Percentiles rank a stretch among this genome's conserved stretches.
Conservation (phyloP, 371 early-diverging fungal genomes). For the Mucor indicus region DNA sequence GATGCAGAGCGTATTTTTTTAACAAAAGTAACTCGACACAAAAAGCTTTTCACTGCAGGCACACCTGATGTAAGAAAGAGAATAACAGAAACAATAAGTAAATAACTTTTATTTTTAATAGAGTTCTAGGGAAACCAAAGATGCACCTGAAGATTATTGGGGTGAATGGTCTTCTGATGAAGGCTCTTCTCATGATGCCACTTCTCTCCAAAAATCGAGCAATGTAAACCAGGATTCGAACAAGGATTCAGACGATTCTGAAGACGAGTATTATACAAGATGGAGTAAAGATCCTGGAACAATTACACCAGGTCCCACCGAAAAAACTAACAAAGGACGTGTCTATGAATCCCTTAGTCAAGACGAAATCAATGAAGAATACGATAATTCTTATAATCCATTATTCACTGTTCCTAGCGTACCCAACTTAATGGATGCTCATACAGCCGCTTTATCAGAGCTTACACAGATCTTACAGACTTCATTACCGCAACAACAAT, state of each 20-base stretch:
- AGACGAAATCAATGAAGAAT: conserved; percentile 28
- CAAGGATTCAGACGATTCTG: conserved; percentile 28
- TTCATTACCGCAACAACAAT: conserved; percentile 24
- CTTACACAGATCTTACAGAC: conserved; percentile 38
- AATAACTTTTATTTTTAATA: background rate
- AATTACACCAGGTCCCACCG: conserved; percentile 31
- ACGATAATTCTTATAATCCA: conserved; percentile 46
- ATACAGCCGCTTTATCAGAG: conserved; percentile 39
- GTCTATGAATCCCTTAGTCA: conserved; percentile 4
- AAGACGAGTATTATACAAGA: conserved; percentile 40
- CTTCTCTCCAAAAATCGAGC: background rate
- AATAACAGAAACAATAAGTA: background rate
- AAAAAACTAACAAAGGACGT: background rate
- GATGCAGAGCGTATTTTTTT: conserved; percentile 54
- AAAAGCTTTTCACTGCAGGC: conserved; percentile 6
- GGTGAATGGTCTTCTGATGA: conserved; percentile 50
- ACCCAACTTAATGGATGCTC: conserved; percentile 45
- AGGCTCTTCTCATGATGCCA: conserved; percentile 1
- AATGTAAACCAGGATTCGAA: background rate
- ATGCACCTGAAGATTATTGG: conserved; percentile 48
- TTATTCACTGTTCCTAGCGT: conserved; percentile 52
- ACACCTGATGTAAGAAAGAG: conserved; percentile 19
- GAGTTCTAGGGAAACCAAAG: conserved; percentile 7
- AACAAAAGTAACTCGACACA: conserved; percentile 23
- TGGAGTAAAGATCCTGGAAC: conserved; percentile 47